These are phyloP conservation scores for Vitis amurensis DNA, from an alignment of 164 flowering plant species.

Conservation along the genomic window DNA sequence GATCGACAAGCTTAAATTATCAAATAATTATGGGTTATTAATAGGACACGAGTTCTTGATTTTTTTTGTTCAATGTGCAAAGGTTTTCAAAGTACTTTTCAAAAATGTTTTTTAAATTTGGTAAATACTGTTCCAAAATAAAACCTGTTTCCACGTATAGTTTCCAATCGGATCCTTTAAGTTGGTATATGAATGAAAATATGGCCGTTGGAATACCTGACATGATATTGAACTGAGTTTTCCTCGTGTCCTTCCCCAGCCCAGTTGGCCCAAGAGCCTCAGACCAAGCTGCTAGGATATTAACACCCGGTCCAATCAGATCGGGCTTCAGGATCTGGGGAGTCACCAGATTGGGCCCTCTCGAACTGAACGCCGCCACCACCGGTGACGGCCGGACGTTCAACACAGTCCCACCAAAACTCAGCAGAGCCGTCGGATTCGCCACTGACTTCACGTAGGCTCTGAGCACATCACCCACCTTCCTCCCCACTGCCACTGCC, in stretches of 20 bases:
- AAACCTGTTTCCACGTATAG: too few relatives aligned
- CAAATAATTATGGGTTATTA: too few relatives aligned
- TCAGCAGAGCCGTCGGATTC: slow-evolving; percentile 64
- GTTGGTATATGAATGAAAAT: neutral
- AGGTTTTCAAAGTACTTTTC: too few relatives aligned
- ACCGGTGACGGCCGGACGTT: slow-evolving; percentile 80
- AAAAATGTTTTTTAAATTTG: too few relatives aligned
- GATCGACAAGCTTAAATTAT: too few relatives aligned
- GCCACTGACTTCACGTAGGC: slow-evolving; percentile 38
- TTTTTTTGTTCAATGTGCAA: too few relatives aligned
- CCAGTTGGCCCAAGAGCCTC: slow-evolving; percentile 69
- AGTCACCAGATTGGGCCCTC: slow-evolving; percentile 78
- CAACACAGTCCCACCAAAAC: slow-evolving; percentile 80
- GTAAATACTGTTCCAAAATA: too few relatives aligned
- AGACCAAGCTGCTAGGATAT: slow-evolving; percentile 87
- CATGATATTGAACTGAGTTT: slow-evolving; percentile 71
- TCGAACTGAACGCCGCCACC: slow-evolving; percentile 85
- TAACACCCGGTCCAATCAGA: slow-evolving; percentile 90
- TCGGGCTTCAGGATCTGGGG: slow-evolving; percentile 88
- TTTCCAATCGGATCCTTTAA: too few relatives aligned
- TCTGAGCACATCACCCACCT: slow-evolving; percentile 53
- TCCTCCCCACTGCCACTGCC: slow-evolving; percentile 78
- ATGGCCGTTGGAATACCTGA: slow-evolving; percentile 54
- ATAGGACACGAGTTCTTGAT: too few relatives aligned
- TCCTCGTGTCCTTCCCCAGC: slow-evolving; percentile 51